Conservation (phyloP, 1,139 yeast genomes). For the Pichia sp. region DNA sequence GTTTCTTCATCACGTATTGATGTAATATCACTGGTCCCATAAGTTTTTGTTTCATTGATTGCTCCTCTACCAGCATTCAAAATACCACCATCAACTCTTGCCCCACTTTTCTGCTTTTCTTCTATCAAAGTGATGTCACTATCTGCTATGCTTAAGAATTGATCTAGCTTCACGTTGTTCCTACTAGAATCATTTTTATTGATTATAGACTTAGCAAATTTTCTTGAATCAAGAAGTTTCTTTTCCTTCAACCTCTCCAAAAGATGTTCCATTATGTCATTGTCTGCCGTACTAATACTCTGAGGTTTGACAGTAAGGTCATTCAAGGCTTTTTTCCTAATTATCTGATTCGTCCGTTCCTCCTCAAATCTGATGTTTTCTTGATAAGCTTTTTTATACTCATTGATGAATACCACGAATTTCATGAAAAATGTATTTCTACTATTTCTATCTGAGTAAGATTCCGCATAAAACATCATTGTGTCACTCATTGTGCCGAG, state of each 20-base stretch:
- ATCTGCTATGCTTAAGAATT: no score
- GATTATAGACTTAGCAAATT: not conserved
- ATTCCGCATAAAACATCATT: conserved; percentile 84
- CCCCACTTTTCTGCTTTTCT: no score
- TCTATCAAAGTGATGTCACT: no score
- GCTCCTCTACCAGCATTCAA: no score
- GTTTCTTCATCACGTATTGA: no score
- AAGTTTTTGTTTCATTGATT: no score
- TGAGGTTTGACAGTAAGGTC: conserved; percentile 32
- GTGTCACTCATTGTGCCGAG: conserved; percentile 52
- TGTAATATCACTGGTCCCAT: no score
- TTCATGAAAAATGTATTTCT: conserved; percentile 67
- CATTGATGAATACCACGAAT: conserved; percentile 67
- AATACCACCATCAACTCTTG: no score
- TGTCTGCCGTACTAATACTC: conserved; percentile 6
- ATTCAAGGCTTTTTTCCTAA: conserved; percentile 62
- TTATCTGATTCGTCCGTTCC: conserved; percentile 51
- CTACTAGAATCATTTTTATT: not conserved
- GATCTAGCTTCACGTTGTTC: not conserved
- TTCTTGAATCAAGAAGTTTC: conserved; percentile 20
- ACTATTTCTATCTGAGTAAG: conserved; percentile 53
- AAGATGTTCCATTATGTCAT: conserved; percentile 26
- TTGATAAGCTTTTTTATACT: conserved; percentile 69
- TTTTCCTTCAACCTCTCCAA: conserved; percentile 24
- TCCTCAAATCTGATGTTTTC: conserved; percentile 81